These are phyloP conservation scores for Penicillium soppii DNA, from an alignment of 495 filamentous ascomycete genomes.

Conservation along the genomic window DNA sequence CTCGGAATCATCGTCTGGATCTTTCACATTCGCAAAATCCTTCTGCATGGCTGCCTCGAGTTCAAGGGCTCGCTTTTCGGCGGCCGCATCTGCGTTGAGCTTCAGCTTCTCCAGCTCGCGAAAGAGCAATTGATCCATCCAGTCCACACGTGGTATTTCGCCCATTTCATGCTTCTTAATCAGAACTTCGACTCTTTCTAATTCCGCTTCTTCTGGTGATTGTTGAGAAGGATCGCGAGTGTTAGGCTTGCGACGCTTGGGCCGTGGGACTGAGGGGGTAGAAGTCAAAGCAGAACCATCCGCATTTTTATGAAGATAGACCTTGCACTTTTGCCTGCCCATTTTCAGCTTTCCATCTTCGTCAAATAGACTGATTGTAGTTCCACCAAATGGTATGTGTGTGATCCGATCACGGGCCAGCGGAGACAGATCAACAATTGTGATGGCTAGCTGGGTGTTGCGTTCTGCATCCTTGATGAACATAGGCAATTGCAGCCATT, in stretches of 20 bases:
- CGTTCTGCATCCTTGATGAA: slow-evolving; percentile 75
- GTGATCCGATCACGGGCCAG: slow-evolving; percentile 58
- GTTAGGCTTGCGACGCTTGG: slow-evolving; percentile 49
- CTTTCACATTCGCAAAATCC: slow-evolving; percentile 13
- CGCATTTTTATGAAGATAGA: slow-evolving; percentile 78
- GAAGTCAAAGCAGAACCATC: slow-evolving; percentile 81
- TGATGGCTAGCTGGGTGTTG: slow-evolving; percentile 84
- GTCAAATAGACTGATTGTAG: slow-evolving; percentile 87
- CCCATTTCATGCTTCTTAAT: slow-evolving; percentile 99
- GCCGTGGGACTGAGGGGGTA: slow-evolving; percentile 66
- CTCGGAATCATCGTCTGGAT: slow-evolving; percentile 32
- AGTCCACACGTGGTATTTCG: slow-evolving; percentile 86
- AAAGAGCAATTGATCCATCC: slow-evolving; percentile 93
- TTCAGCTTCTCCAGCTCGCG: slow-evolving; percentile 78
- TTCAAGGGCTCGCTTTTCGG: slow-evolving; percentile 34
- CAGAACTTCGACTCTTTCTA: slow-evolving; percentile 78
- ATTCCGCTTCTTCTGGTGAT: slow-evolving; percentile 66
- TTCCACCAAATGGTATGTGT: slow-evolving; percentile 92
- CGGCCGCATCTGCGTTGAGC: slow-evolving; percentile 51
- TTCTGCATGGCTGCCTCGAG: slow-evolving; percentile 28
- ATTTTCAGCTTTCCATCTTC: slow-evolving; percentile 85
- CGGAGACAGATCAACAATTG: slow-evolving; percentile 91
- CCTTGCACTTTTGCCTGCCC: slow-evolving; percentile 85
- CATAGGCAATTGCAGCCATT: slow-evolving; percentile 90
- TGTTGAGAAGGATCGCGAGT: slow-evolving; percentile 35